A percentile compares a stretch with the other conserved stretches of the same genome.
phyloP scores from a whole-genome alignment of 1,284 basidiomycete genomes.

The Gastroboletus turbinatus region DNA sequence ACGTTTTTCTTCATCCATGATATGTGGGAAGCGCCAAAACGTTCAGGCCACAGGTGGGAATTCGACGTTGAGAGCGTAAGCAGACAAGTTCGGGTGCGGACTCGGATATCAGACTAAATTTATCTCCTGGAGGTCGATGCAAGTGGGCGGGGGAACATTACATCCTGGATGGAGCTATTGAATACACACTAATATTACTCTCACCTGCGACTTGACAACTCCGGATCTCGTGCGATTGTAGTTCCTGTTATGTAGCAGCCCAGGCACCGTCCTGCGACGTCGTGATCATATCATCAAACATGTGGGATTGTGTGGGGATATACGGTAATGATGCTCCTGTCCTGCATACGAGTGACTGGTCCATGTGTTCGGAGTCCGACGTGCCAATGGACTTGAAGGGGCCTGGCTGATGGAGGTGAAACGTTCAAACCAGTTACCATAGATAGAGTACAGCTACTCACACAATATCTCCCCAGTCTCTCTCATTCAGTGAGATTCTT shows the following conservation, averaged over 20 bases:
- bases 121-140: neutral
- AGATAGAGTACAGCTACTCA: neutral
- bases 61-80: neutral
- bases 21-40: neutral
- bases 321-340: no score
- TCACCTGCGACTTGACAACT: neutral
- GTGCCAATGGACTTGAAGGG: no score
- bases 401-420: neutral
- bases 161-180: neutral
- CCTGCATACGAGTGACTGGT: neutral
- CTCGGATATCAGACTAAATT: neutral
- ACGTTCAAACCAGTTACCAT: no score
- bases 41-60: neutral
- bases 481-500: no score
- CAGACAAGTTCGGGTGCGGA: neutral
- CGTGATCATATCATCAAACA: neutral
- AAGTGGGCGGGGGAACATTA: neutral
- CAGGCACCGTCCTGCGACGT: neutral
- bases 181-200: neutral
- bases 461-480: no score
- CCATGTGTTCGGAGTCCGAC: no score
- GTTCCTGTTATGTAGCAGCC: no score
- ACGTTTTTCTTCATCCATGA: conserved; percentile 27
- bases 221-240: neutral
- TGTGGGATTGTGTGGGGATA: neutral